Evolutionary conservation across 306 rosid species (phyloP), one percentile per base, ranked within the genome.

Genomic region (Castanea crenata): DNA sequence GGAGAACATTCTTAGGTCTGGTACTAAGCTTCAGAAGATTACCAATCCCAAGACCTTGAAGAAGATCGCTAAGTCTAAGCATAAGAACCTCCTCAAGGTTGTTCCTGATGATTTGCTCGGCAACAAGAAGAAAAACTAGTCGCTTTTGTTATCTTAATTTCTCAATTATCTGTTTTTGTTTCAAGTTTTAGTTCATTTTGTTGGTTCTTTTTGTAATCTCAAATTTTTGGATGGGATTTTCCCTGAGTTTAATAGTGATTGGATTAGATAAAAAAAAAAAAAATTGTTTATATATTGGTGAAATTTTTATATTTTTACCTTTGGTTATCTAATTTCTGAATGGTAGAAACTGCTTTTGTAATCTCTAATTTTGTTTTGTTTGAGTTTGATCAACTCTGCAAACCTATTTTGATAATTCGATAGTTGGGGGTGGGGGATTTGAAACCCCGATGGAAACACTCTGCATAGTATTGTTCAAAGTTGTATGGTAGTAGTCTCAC

Each of bases 1-100:
- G 67, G 99, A 92, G 90, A 95, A 95, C 81, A 80, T 95, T 1
- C 32, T 95, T 78, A 95, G 31, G 35, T 85, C 97, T 23, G 98
- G 98, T 0, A 95, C 99, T 0, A 92, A 87, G 85, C 78, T 91
- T 1, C 99, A 95, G 94, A 90, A 79, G 76, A 89, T 92, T 59
- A 87, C 91, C 0, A 95, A 95, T 70, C 98, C 96, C 5, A 95
- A 92, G 34, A 92, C 99, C 0, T 71, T 95, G 73, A 83, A 89
- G 91, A 92, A 83, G 86, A 92, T 95, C 63, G 91, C 98, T 0
- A 90, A 91, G 69, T 89, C 98, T 5, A 92, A 91, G 88, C 83
- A 90, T 75, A 87, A 88, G 87, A 92, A 91, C 76, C 92, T 82
- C 5, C 96, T 93, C 21, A 90, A 84, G 76, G 83, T 89, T 79